Evolutionary conservation across 164 flowering plant species (phyloP).

Genomic region (Protea cynaroides): DNA sequence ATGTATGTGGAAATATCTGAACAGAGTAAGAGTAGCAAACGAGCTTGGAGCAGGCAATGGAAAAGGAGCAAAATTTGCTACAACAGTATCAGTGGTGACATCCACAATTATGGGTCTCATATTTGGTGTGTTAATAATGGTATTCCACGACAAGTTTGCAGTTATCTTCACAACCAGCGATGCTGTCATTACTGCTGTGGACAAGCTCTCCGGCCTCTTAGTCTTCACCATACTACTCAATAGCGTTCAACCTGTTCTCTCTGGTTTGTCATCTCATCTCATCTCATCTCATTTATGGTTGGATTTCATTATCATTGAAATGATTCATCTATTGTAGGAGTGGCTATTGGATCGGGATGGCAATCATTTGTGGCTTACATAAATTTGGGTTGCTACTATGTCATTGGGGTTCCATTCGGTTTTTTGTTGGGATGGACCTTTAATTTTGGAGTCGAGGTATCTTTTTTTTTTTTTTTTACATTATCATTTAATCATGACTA

Average conservation of each 20-base stretch:
- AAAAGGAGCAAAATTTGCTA: constrained; percentile 54
- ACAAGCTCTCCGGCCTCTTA: constrained; percentile 33
- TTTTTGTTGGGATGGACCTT: constrained; percentile 37
- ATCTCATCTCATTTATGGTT: neutral
- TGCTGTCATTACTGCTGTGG: constrained; percentile 26
- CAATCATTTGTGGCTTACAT: constrained; percentile 56
- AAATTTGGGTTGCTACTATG: constrained; percentile 55
- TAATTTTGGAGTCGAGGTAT: constrained; percentile 41
- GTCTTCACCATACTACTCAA: constrained; percentile 54
- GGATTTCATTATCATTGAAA: no score
- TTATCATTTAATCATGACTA: no score
- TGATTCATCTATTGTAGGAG: constrained; percentile 36
- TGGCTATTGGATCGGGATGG: constrained; percentile 78
- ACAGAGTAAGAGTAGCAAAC: constrained; percentile 59
- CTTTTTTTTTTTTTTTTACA: neutral
- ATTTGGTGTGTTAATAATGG: constrained; percentile 29
- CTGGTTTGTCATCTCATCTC: constrained; percentile 22
- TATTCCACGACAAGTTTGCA: constrained; percentile 31
- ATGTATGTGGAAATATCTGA: no score
- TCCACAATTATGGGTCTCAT: constrained; percentile 41
- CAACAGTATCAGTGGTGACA: constrained; percentile 31
- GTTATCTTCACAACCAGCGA: constrained; percentile 41
- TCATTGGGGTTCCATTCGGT: constrained; percentile 61
- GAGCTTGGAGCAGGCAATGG: constrained; percentile 69
- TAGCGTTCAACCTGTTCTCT: constrained; percentile 62